These are phyloP conservation scores for Mycena latifolia DNA, from an alignment of 768 basidiomycete species.

Conservation along the genomic window DNA sequence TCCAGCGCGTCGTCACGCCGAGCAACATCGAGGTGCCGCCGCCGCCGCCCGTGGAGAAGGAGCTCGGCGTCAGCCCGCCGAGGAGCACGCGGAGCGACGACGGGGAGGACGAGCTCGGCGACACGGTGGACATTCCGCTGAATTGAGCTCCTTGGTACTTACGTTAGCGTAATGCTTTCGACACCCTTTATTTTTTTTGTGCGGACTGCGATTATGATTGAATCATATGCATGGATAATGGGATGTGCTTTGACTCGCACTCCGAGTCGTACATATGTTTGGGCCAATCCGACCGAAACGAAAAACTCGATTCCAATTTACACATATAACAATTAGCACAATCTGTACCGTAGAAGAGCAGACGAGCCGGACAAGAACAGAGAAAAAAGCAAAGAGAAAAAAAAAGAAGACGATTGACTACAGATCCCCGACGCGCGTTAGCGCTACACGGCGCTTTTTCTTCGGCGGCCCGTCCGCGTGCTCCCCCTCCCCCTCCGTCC, in stretches of 20 bases:
- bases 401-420: neutral
- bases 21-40: conserved; percentile 83
- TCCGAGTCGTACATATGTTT: too few relatives aligned
- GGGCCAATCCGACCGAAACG: too few relatives aligned
- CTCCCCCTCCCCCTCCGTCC: conserved; percentile 37
- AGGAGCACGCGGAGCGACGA: conserved; percentile 58
- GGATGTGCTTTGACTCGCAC: too few relatives aligned
- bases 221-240: neutral
- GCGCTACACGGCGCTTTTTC: conserved; percentile 87
- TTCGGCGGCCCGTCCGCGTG: conserved; percentile 73
- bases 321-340: conserved; percentile 13
- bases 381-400: conserved; percentile 6
- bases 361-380: conserved; percentile 1
- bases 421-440: conserved; percentile 77
- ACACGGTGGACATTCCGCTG: conserved; percentile 50
- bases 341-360: neutral
- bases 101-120: conserved; percentile 81
- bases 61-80: conserved; percentile 45
- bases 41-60: conserved; percentile 85
- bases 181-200: neutral
- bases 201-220: neutral
- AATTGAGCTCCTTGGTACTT: conserved; percentile 6
- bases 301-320: neutral
- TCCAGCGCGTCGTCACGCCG: conserved; percentile 60
- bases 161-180: neutral